Conservation (phyloP, 2,329 filamentous ascomycete genomes). For the Peltaster fructicola region DNA sequence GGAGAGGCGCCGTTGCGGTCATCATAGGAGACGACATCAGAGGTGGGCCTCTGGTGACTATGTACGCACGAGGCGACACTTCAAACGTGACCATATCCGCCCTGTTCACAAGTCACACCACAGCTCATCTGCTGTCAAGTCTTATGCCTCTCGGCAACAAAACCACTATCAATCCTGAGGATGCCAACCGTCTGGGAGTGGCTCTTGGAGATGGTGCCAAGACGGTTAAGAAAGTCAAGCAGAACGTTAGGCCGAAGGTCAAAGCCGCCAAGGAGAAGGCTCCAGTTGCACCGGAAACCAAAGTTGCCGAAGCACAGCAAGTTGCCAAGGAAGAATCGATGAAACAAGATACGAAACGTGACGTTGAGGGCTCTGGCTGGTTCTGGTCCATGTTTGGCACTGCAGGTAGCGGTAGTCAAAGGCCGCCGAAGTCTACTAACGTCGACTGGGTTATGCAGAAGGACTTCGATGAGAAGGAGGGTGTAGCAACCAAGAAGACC, state of each 20-base stretch:
- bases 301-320: conserved; percentile 12
- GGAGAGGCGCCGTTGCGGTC: conserved; percentile 70
- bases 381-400: conserved; percentile 25
- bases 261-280: conserved; percentile 11
- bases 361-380: conserved; percentile 18
- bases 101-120: conserved; percentile 86
- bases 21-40: conserved; percentile 89
- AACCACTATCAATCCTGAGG: conserved; percentile 41
- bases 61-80: conserved; percentile 95
- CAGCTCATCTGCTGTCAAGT: conserved; percentile 78
- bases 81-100: conserved; percentile 89
- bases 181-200: conserved; percentile 35
- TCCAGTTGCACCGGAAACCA: conserved; percentile 6
- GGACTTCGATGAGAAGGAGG: conserved; percentile 44
- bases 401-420: conserved; percentile 30
- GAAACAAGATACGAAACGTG: conserved; percentile 3
- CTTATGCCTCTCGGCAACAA: conserved; percentile 56
- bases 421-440: conserved; percentile 55
- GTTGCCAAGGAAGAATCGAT: conserved; percentile 3
- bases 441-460: conserved; percentile 56
- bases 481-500: conserved; percentile 10
- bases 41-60: conserved; percentile 78
- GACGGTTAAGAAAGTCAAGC: conserved; percentile 4
- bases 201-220: conserved; percentile 9
- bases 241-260: conserved; percentile 15